Conservation (phyloP, 768 basidiomycete genomes). For the Lepiota subincarnata region DNA sequence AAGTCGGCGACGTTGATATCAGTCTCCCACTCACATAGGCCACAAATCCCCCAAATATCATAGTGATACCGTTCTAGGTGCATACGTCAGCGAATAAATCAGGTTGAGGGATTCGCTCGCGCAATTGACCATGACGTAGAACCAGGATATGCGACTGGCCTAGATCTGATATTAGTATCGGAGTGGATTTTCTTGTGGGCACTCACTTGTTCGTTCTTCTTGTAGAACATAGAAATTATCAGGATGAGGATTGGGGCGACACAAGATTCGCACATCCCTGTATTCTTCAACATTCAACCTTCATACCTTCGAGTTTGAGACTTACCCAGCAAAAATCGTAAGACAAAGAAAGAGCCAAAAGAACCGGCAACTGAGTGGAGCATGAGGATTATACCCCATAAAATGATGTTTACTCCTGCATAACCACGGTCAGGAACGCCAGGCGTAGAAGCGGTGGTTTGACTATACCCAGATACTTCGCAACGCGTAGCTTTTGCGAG, state of each 20-base stretch:
- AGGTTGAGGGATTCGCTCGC: not conserved
- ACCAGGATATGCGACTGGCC: constrained; percentile 58
- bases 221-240: constrained; percentile 65
- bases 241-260: constrained; percentile 61
- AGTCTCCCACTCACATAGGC: constrained; percentile 45
- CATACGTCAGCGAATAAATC: not conserved
- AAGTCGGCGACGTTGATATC: not conserved
- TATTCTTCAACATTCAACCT: not conserved
- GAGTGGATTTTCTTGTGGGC: not conserved
- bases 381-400: constrained; percentile 60
- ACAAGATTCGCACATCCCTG: constrained; percentile 66
- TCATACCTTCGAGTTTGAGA: not conserved
- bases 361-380: constrained; percentile 52
- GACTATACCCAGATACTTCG: constrained; percentile 55
- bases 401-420: constrained; percentile 49
- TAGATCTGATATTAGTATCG: constrained; percentile 17
- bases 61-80: constrained; percentile 52
- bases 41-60: constrained; percentile 59
- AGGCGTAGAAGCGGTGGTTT: not conserved
- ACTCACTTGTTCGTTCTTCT: constrained; percentile 57
- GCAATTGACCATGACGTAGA: constrained; percentile 55
- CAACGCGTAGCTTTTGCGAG: constrained; percentile 54
- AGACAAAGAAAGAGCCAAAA: constrained; percentile 59
- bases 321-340: constrained; percentile 57
- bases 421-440: not conserved